Conservation (phyloP, 306 rosid genomes). For the Quercus cerris region DNA sequence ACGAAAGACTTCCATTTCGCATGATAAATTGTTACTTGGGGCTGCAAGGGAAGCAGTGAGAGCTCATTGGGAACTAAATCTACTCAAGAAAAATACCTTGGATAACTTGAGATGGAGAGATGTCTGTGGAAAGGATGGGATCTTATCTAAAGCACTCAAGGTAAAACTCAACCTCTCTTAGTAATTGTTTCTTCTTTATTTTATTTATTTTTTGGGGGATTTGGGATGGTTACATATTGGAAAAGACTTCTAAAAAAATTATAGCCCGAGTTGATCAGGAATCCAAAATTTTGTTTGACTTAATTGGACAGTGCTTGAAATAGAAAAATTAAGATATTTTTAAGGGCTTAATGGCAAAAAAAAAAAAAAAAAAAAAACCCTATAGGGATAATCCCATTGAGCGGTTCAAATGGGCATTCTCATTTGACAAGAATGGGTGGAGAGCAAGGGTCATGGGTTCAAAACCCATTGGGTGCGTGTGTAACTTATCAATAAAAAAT, state of each 20-base stretch:
- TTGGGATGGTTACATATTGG: background rate
- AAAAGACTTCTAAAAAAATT: background rate
- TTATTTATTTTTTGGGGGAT: background rate
- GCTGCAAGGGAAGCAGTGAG: conserved; percentile 97
- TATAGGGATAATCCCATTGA: too few relatives aligned
- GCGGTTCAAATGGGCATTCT: too few relatives aligned
- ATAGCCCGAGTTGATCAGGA: background rate
- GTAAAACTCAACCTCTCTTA: conserved; percentile 37
- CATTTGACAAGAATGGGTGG: too few relatives aligned
- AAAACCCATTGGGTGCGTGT: too few relatives aligned
- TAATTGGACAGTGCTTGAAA: background rate
- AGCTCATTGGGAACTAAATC: conserved; percentile 95
- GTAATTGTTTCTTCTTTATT: background rate
- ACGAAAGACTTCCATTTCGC: conserved; percentile 95
- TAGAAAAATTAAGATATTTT: background rate
- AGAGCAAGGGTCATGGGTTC: too few relatives aligned
- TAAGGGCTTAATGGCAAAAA: background rate
- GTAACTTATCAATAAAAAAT: too few relatives aligned
- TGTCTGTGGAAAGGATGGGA: conserved; percentile 87
- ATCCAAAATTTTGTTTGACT: background rate
- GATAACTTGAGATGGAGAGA: conserved; percentile 82
- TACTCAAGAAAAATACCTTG: conserved; percentile 68
- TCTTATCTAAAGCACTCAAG: conserved; percentile 77
- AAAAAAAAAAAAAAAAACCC: background rate
- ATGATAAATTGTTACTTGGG: conserved; percentile 92